These are phyloP conservation scores for Carex littledalei DNA, from an alignment of 176 grass and related monocot species.

Conservation along the genomic window DNA sequence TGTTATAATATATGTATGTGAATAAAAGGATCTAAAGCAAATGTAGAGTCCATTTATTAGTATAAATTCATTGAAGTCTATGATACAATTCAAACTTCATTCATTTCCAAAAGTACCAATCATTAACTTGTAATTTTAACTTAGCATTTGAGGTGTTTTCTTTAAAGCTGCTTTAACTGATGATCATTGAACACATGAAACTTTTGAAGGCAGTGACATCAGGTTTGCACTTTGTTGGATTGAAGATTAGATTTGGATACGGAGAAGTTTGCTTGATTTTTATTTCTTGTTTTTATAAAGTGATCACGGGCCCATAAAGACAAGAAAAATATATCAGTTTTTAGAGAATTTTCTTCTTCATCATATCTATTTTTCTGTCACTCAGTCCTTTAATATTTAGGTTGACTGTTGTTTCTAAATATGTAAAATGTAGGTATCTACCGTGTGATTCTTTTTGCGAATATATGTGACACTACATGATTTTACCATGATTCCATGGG, in stretches of 20 bases:
- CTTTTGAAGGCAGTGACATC: background rate
- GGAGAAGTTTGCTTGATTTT: background rate
- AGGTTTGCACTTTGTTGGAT: background rate
- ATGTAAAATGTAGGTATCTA: background rate
- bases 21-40: conserved; percentile 1
- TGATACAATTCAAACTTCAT: background rate
- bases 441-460: background rate
- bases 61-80: conserved; percentile 2
- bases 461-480: background rate
- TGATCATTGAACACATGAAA: conserved; percentile 1
- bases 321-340: background rate
- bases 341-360: too few species aligned
- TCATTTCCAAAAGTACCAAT: background rate
- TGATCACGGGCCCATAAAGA: background rate
- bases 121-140: background rate
- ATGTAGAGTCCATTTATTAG: background rate
- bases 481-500: background rate
- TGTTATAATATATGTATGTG: background rate
- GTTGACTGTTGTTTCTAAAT: background rate
- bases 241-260: background rate
- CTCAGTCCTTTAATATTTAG: background rate
- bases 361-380: too few species aligned
- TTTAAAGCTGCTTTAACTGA: background rate
- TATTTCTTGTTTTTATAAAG: background rate
- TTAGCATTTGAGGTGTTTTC: background rate